Conservation (phyloP, 208 protist species). For the Leishmania braziliensis region DNA sequence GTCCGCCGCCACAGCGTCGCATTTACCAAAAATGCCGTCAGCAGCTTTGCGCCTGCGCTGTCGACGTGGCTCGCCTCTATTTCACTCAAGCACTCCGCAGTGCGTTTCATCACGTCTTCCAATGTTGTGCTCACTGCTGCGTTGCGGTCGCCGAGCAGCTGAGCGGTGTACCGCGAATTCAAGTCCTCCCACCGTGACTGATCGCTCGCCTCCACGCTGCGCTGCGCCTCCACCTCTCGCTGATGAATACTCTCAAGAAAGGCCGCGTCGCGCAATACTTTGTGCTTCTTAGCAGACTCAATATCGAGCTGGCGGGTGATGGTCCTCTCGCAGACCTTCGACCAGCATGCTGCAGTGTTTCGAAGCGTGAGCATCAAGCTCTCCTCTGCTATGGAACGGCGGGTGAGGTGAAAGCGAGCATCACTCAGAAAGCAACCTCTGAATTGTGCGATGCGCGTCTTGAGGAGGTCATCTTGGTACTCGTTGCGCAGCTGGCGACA, state of each 20-base stretch:
- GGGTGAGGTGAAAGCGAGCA: conserved; percentile 28
- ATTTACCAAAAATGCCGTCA: conserved; percentile 39
- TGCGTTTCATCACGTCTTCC: conserved; percentile 32
- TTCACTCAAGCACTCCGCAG: conserved; percentile 40
- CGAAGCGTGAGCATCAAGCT: conserved; percentile 54
- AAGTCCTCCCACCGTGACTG: conserved; percentile 50
- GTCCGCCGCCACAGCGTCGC: conserved; percentile 9
- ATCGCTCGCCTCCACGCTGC: conserved; percentile 56
- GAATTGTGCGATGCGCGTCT: conserved; percentile 21
- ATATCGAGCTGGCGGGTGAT: conserved; percentile 60
- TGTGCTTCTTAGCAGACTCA: conserved; percentile 44
- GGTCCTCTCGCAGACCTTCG: conserved; percentile 67
- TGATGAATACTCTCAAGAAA: conserved; percentile 47
- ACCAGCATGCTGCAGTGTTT: conserved; percentile 68
- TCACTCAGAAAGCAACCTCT: conserved; percentile 28
- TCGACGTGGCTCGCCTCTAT: conserved; percentile 42
- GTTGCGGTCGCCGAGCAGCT: conserved; percentile 22
- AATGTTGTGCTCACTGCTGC: conserved; percentile 39
- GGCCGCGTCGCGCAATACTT: conserved; percentile 37
- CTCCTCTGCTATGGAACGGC: conserved; percentile 50
- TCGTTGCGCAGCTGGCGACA: conserved; percentile 53
- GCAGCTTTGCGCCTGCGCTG: conserved; percentile 29
- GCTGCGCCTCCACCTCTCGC: conserved; percentile 55
- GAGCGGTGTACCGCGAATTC: conserved; percentile 23
- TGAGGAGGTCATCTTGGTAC: conserved; percentile 36